These are phyloP conservation scores for Kluyveromyces lactis DNA, from an alignment of 805 yeast species.

Conservation along the genomic window DNA sequence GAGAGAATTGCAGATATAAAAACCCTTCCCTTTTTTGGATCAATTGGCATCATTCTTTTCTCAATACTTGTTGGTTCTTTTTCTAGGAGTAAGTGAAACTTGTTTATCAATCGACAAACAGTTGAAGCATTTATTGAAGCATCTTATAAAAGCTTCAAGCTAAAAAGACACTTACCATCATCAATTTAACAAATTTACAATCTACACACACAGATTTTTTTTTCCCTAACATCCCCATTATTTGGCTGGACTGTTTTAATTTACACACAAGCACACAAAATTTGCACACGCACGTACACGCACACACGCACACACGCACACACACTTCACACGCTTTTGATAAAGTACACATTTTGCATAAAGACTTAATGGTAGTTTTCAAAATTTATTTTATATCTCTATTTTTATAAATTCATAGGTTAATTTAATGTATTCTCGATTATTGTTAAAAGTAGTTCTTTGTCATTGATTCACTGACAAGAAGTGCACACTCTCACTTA, in stretches of 20 bases:
- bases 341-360: constrained; percentile 5
- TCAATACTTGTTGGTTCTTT: no score
- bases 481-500: no score
- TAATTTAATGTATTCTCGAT: constrained; percentile 8
- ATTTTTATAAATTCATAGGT: constrained; percentile 6
- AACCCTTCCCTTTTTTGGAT: no score
- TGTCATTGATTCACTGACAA: no score
- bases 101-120: no score
- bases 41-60: no score
- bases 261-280: constrained; percentile 2
- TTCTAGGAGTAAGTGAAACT: no score
- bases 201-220: constrained; percentile 3
- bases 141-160: no score
- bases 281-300: constrained; percentile 3
- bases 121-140: no score
- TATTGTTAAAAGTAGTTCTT: background rate
- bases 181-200: background rate
- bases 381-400: background rate
- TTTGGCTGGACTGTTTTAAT: constrained; percentile 2
- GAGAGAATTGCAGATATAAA: no score
- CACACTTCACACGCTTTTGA: constrained; percentile 7
- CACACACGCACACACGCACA: constrained; percentile 6
- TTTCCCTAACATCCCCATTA: constrained; percentile 1
- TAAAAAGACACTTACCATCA: no score
- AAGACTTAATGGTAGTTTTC: constrained; percentile 9